phyloP scores from a whole-genome alignment of 1,284 basidiomycete genomes.

The Ganoderma multipileum region DNA sequence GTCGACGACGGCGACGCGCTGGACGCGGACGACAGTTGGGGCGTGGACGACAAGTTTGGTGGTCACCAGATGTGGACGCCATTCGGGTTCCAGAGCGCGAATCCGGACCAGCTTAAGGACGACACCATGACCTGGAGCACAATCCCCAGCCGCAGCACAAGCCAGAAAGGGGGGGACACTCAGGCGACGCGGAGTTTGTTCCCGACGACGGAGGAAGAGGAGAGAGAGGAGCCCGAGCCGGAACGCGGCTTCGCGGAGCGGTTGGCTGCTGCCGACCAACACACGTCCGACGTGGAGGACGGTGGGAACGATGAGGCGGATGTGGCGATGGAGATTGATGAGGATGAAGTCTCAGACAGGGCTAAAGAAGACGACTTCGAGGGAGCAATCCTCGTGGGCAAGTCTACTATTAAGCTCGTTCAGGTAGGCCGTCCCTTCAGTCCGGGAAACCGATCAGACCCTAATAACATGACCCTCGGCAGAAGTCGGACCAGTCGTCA shows the following conservation, averaged over 20 bases:
- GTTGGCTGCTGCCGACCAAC: constrained; percentile 24
- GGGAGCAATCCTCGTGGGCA: constrained; percentile 46
- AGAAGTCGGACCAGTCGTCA: constrained; percentile 23
- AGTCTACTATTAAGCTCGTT: constrained; percentile 48
- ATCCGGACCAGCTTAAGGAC: constrained; percentile 46
- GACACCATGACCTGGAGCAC: constrained; percentile 79
- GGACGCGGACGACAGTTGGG: constrained; percentile 78
- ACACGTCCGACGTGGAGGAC: constrained; percentile 23
- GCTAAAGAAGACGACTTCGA: constrained; percentile 49
- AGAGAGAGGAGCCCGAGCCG: constrained; percentile 14
- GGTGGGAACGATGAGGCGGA: constrained; percentile 33
- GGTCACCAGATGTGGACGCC: constrained; percentile 64
- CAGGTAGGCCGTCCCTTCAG: constrained; percentile 49
- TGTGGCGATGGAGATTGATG: constrained; percentile 45
- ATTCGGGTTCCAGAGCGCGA: constrained; percentile 43
- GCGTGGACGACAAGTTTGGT: constrained; percentile 66
- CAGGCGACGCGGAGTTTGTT: constrained; percentile 33
- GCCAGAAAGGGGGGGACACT: constrained; percentile 42
- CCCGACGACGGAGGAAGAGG: constrained; percentile 25
- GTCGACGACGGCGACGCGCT: constrained; percentile 36
- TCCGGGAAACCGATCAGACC: no score
- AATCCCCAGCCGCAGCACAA: constrained; percentile 47
- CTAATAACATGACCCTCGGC: background rate
- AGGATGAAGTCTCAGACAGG: constrained; percentile 35
- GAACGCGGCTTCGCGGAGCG: constrained; percentile 22